phyloP scores from a whole-genome alignment of 352 stramenopile genomes.

The Pythium coloratum region DNA sequence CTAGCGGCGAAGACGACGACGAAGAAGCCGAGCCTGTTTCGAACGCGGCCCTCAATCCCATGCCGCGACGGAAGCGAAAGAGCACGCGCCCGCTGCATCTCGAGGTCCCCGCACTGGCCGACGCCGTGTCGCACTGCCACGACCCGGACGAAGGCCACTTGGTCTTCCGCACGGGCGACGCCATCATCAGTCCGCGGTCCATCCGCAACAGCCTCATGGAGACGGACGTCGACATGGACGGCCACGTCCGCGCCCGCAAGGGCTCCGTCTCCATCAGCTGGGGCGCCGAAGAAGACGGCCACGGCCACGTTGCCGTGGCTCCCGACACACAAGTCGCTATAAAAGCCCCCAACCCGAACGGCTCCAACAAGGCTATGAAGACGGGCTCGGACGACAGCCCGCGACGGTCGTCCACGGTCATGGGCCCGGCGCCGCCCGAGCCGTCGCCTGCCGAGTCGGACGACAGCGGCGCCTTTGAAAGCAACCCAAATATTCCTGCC shows the following conservation, averaged over 20 bases:
- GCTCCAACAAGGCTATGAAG: background rate
- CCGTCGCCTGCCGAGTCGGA: background rate
- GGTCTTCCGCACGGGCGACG: constrained; percentile 55
- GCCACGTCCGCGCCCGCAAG: constrained; percentile 39
- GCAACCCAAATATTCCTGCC: constrained; percentile 14
- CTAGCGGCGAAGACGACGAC: constrained; percentile 16
- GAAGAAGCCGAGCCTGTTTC: background rate
- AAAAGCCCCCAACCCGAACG: background rate
- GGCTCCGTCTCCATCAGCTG: constrained; percentile 23
- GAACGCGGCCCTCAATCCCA: background rate
- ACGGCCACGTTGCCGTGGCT: background rate
- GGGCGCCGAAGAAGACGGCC: constrained; percentile 5
- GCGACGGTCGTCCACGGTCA: background rate
- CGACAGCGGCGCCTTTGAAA: constrained; percentile 4
- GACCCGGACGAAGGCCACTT: constrained; percentile 28
- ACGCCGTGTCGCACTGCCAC: constrained; percentile 38
- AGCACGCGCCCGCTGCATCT: constrained; percentile 24
- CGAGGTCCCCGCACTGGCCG: constrained; percentile 23
- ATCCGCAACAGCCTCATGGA: constrained; percentile 69
- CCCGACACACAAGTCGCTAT: background rate
- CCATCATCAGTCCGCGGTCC: constrained; percentile 67
- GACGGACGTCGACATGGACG: constrained; percentile 48
- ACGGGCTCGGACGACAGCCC: background rate
- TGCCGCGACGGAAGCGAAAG: constrained; percentile 24
- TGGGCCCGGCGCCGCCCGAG: constrained; percentile 22